Evolutionary conservation across 148 eudicot species (phyloP).

Genomic region (Chenopodium album): DNA sequence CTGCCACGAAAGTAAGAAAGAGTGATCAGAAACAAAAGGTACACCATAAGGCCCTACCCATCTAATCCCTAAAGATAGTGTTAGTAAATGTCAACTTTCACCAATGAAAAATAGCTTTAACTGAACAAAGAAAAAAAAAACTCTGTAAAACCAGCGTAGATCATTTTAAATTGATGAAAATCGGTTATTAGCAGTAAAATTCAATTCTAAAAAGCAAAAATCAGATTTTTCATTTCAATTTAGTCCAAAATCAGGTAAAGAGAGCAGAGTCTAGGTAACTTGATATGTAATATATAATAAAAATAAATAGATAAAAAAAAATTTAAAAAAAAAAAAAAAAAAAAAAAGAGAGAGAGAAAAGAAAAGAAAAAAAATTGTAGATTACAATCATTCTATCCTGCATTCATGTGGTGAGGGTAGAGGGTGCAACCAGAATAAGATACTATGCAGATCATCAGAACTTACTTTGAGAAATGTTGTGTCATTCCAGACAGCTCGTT

Average conservation of each 20-base stretch:
- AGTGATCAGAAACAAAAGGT: conserved; percentile 16
- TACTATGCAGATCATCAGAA: neutral
- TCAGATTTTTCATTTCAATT: neutral
- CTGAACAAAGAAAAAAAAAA: too few species aligned
- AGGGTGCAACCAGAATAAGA: neutral
- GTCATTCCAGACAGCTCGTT: conserved; percentile 95
- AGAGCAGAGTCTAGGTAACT: neutral
- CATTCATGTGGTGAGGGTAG: neutral
- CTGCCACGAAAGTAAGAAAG: conserved; percentile 42
- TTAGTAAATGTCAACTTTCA: too few species aligned
- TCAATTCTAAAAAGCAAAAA: neutral
- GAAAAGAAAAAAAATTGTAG: neutral
- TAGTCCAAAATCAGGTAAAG: neutral
- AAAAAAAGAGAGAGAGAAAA: too few species aligned
- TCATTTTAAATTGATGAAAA: neutral
- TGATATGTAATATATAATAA: neutral
- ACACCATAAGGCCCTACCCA: neutral
- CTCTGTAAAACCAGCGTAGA: neutral
- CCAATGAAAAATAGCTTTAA: neutral
- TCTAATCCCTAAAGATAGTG: too few species aligned
- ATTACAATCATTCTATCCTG: neutral
- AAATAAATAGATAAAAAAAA: too few species aligned
- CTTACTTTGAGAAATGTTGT: conserved; percentile 85
- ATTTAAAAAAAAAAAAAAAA: too few species aligned
- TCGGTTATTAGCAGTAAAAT: neutral